Evolutionary conservation across 805 yeast species (phyloP), one percentile per base, ranked within the genome.

Genomic region (Lipomyces japonicus): DNA sequence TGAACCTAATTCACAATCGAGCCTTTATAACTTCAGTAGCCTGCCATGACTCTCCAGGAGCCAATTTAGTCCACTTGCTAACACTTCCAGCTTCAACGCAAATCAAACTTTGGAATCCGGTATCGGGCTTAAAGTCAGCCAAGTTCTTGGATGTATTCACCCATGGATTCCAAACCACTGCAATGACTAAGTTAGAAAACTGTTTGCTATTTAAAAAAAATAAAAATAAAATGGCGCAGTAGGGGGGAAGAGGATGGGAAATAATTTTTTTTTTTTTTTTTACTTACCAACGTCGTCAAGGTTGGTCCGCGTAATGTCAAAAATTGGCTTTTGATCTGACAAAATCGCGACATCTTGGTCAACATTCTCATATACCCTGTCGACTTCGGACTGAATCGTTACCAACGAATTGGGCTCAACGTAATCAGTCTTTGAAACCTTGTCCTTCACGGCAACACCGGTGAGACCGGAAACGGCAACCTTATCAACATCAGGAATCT

Each of bases 141-240:
- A 93, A 86, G 1, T 84, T 82, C 22, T 71, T 73, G n/a, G 93
- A 79, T 67, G 85, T 86, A 49, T 84, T 76, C 58, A 78, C 73
- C 98, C 97, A 93, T 32, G 98, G 98, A 68, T 93, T 93, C 98
- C 98, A 93, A 48, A 93, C 97, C 42, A 93, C 97, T 56, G 32
- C 37, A 3, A 77, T 78, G 82, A 0, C 78, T 81, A 59, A 67
- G 50, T 25, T 23, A 28, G 31, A 10, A 30, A 24, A 7, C 7
- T 12, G 28, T 16, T 2, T 4, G 25, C 4, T 21, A 9, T 26
- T 12, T 37, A 18, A 9, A 14, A 6, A 9, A 21, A 7, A 19
- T n/a, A n/a, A n/a, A 19, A 24, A 16, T 4, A 24, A 12, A 42
- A 9, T n/a, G 46, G 21, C 9, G 31, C 3, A 22, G 14, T 4